Conservation (phyloP, 1,284 basidiomycete species). For the Boletus subluridellus region DNA sequence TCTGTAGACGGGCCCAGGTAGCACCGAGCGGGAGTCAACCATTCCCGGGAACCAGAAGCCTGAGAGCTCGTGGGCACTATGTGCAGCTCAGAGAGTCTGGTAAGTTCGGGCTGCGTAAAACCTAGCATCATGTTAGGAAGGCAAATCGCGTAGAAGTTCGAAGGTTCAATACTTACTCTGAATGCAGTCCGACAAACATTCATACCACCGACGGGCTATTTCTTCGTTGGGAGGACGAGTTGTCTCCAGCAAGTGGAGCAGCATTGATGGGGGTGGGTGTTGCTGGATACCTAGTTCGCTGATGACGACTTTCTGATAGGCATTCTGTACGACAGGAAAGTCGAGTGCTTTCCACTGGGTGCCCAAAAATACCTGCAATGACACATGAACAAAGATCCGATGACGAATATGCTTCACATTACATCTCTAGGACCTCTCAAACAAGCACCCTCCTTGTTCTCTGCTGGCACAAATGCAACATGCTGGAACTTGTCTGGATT, state of each 20-base stretch:
- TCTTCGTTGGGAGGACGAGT: not conserved
- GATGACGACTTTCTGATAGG: no score
- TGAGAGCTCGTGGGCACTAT: constrained; percentile 6
- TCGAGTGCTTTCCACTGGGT: no score
- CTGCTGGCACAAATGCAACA: constrained; percentile 76
- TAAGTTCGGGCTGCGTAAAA: not conserved
- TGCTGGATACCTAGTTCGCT: no score
- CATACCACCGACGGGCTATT: constrained; percentile 67
- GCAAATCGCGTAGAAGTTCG: not conserved
- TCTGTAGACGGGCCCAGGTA: constrained; percentile 1
- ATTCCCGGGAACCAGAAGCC: not conserved
- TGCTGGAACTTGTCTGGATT: constrained; percentile 48
- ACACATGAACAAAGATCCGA: not conserved
- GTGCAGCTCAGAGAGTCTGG: not conserved
- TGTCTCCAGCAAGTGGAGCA: no score
- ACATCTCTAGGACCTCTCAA: constrained; percentile 27
- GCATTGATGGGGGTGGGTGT: no score
- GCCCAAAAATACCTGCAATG: no score
- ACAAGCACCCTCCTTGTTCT: constrained; percentile 45
- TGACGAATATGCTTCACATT: not conserved
- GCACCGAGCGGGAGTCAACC: constrained; percentile 1
- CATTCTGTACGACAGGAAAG: no score
- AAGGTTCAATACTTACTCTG: not conserved
- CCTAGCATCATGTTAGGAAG: not conserved
- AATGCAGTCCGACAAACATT: not conserved